These are phyloP conservation scores for barley (Hordeum vulgare) DNA, from an alignment of 176 grass and related monocot species.

Conservation along the genomic window MorexV3_pseudomolecules_assembly NC_058522.1:49959377-49959876, in stretches of 20 bases:
- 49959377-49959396: conserved; percentile 78
- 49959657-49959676: not conserved
- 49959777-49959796: too few species aligned
- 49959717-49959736: fast-evolving
- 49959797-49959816: too few species aligned
- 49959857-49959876: too few species aligned
- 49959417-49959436: conserved; percentile 53
- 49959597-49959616: conserved; percentile 27
- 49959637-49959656: not conserved
- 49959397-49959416: conserved; percentile 63
- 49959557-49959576: conserved; percentile 62
- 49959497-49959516: not conserved
- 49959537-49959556: conserved; percentile 48
- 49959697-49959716: not conserved
- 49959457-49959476: not conserved
- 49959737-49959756: not conserved
- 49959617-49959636: not conserved
- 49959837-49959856: too few species aligned
- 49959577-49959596: conserved; percentile 70
- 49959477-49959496: not conserved
- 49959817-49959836: too few species aligned
- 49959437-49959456: not conserved
- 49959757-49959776: too few species aligned
- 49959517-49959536: not conserved
- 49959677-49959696: not conserved